These are phyloP conservation scores for Aspergillus awamori DNA, from an alignment of 2,329 filamentous ascomycete species.

Conservation along the genomic window DNA sequence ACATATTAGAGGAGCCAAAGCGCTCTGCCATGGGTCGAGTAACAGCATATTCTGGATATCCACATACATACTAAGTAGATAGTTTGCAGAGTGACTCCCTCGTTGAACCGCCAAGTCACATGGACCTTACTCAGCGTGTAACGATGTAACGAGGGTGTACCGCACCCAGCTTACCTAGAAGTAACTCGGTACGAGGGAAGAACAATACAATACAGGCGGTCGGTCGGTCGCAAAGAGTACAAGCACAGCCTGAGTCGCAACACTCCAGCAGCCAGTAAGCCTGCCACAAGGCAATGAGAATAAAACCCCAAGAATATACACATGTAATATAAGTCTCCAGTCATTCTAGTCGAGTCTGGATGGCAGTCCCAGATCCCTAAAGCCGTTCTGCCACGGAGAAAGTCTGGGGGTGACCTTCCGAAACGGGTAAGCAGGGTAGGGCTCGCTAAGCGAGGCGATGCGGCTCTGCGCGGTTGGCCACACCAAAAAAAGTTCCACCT, in stretches of 20 bases:
- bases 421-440: slow-evolving; percentile 39
- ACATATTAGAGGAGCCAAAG: not conserved
- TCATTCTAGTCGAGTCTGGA: not conserved
- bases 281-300: not conserved
- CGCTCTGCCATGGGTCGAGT: not conserved
- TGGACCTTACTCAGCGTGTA: not conserved
- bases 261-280: not conserved
- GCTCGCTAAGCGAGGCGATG: slow-evolving; percentile 50
- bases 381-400: not conserved
- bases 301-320: not conserved
- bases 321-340: too few species aligned
- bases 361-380: not conserved
- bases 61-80: too few species aligned
- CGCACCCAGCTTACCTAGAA: not conserved
- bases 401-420: slow-evolving; percentile 23
- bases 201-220: not conserved
- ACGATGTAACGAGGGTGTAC: not conserved
- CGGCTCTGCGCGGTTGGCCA: slow-evolving; percentile 41
- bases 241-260: not conserved
- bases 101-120: too few species aligned
- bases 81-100: too few species aligned
- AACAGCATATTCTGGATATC: not conserved
- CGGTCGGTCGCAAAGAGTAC: not conserved
- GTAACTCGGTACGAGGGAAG: not conserved
- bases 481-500: slow-evolving; percentile 47